Conservation (phyloP, 2,329 filamentous ascomycete genomes). For the Hirsutella minnesotensis region DNA sequence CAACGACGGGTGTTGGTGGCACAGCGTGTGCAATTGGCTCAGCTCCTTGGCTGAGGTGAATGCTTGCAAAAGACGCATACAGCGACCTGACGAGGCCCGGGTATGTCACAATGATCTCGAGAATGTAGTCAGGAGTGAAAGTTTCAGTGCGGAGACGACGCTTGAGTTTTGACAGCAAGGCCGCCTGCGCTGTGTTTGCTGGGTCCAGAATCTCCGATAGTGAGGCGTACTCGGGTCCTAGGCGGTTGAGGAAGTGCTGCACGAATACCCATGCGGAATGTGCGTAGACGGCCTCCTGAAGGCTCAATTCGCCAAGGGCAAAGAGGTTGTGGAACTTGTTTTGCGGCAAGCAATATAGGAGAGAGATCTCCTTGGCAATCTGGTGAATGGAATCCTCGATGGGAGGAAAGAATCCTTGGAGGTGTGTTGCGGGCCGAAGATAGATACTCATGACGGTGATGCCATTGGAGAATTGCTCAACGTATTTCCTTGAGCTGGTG, state of each 20-base stretch:
- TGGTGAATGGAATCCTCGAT: constrained; percentile 95
- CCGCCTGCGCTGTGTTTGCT: constrained; percentile 73
- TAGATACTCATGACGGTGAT: constrained; percentile 97
- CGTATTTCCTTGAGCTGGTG: constrained; percentile 92
- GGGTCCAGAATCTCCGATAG: constrained; percentile 69
- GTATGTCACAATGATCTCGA: constrained; percentile 90
- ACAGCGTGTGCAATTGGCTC: constrained; percentile 39
- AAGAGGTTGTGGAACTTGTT: constrained; percentile 93
- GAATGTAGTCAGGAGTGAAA: constrained; percentile 95
- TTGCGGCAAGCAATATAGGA: constrained; percentile 94
- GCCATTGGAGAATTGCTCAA: constrained; percentile 97
- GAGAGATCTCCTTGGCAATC: constrained; percentile 95
- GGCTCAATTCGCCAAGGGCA: constrained; percentile 69
- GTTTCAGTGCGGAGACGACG: constrained; percentile 90
- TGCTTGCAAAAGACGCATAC: constrained; percentile 83
- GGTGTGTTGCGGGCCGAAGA: constrained; percentile 57
- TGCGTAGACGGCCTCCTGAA: constrained; percentile 95
- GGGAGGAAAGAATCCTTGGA: constrained; percentile 52
- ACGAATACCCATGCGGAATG: constrained; percentile 98
- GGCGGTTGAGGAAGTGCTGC: constrained; percentile 92
- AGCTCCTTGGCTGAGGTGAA: constrained; percentile 53
- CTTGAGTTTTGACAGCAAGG: constrained; percentile 88
- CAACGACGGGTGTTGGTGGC: constrained; percentile 42
- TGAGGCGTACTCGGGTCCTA: constrained; percentile 85
- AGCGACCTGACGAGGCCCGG: constrained; percentile 76